Percentiles rank a stretch among this genome's conserved stretches.
These are phyloP conservation scores for Striga asiatica DNA, from an alignment of 257 asterid genomes.

Conservation along the genomic window DNA sequence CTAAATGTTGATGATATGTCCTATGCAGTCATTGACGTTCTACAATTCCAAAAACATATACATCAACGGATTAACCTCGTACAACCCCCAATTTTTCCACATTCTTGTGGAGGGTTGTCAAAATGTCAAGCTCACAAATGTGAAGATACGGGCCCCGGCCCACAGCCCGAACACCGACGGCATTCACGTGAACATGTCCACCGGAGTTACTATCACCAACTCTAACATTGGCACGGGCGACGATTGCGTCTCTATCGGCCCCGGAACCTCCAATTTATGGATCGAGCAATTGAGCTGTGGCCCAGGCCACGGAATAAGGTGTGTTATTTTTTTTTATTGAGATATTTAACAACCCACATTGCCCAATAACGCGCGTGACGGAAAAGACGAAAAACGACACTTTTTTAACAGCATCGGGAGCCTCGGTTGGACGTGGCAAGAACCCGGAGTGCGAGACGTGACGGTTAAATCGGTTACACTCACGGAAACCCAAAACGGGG, in stretches of 20 bases:
- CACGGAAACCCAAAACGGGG: conserved; percentile 42
- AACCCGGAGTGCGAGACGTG: conserved; percentile 49
- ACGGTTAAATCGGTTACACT: conserved; percentile 35
- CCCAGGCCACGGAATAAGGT: conserved; percentile 76
- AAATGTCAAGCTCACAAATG: conserved; percentile 21
- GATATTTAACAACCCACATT: neutral
- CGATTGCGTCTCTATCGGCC: conserved; percentile 60
- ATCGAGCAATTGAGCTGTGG: conserved; percentile 46
- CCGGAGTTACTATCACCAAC: conserved; percentile 29
- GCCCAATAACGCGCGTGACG: too few species aligned
- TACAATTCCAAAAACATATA: conserved; percentile 38
- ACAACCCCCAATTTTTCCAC: conserved; percentile 53
- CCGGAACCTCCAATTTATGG: conserved; percentile 45
- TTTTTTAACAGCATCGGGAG: conserved; percentile 48
- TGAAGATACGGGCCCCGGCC: conserved; percentile 36
- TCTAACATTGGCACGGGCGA: conserved; percentile 47
- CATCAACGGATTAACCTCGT: conserved; percentile 35
- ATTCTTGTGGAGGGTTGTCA: conserved; percentile 36
- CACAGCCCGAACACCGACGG: conserved; percentile 67
- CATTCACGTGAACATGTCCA: conserved; percentile 34
- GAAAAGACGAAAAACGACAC: too few species aligned
- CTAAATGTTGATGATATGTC: too few species aligned
- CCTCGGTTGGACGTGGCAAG: conserved; percentile 39
- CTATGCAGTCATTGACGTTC: conserved; percentile 40
- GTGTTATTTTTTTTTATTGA: neutral